Evolutionary conservation across 2,329 filamentous ascomycete species (phyloP), one percentile per base, ranked within the genome.

Genomic region (Cercospora sp.): DNA sequence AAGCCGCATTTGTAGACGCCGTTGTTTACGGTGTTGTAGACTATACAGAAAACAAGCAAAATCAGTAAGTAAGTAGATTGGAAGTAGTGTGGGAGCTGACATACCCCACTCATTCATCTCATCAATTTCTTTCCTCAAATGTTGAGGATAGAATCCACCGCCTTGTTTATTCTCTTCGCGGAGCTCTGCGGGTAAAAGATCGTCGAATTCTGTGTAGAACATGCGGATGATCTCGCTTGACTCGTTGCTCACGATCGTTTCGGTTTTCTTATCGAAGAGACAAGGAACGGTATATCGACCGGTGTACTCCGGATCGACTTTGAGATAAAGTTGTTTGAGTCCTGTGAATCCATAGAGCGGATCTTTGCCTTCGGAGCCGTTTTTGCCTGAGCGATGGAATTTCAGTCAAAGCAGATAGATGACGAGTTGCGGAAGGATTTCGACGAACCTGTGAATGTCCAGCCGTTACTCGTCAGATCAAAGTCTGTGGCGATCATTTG

Each of bases 141-240:
- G 75, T 53, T 85, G 77, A 0, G 93, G 93, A 78, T 91, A 91
- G 48, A 94, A 84, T 57, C 90, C 86, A 5, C 94, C 77, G 2
- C 81, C 79, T 0, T 82, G 80, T 60, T 80, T 81, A 65, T 81
- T 85, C 0, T 53, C 75, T 70, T 90, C 88, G 65, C 86, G 86
- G 77, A 87, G 86, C 76, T 89, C 67, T 59, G 72, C 70, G 0
- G 79, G 79, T 23, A 84, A 66, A 23, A 84, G 63, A n/a, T 78
- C 76, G 60, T 98, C 89, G 77, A 98, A 98, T 79, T 88, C 92
- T 39, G 84, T 85, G 77, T 91, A 91, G 66, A 97, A 83, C 91
- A 96, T 96, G 76, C 93, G 89, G 79, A 97, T 89, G 77, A 97
- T 96, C 82, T 97, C 93, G 72, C 89, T 89, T 79, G 90, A 92